Percentiles rank a stretch among this genome's conserved stretches.
Conservation (phyloP, 768 basidiomycete species). For the Cystobasidium onofrii region DNA sequence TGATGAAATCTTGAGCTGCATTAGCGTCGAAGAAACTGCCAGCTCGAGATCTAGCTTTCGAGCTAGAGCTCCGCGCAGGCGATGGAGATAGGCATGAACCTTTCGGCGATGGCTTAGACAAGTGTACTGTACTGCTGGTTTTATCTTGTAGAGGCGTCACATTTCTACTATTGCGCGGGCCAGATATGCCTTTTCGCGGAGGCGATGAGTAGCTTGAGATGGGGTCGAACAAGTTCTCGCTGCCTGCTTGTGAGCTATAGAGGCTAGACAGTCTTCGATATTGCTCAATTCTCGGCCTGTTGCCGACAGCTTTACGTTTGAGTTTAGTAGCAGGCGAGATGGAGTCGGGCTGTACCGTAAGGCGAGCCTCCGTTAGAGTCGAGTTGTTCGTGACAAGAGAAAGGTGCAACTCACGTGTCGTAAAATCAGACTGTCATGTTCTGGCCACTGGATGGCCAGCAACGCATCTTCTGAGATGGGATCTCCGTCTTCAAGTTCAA, state of each 20-base stretch:
- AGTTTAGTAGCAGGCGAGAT: neutral
- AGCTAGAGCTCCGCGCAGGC: neutral
- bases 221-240: neutral
- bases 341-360: neutral
- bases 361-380: too few relatives aligned
- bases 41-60: neutral
- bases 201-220: neutral
- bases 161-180: neutral
- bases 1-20: neutral
- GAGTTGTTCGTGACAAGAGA: too few relatives aligned
- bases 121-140: neutral
- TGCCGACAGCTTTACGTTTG: slow-evolving; percentile 4
- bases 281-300: neutral
- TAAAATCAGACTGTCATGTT: neutral
- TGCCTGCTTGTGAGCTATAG: neutral
- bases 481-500: neutral
- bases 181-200: neutral
- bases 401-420: neutral
- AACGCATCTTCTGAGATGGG: neutral
- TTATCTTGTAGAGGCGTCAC: neutral
- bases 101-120: neutral
- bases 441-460: neutral
- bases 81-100: neutral
- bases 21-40: neutral
- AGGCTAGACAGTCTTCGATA: slow-evolving; percentile 11